Percentiles rank a stretch among this genome's conserved stretches.
Conservation (phyloP, 2,329 filamentous ascomycete species). For the Fusarium nodosum region DNA sequence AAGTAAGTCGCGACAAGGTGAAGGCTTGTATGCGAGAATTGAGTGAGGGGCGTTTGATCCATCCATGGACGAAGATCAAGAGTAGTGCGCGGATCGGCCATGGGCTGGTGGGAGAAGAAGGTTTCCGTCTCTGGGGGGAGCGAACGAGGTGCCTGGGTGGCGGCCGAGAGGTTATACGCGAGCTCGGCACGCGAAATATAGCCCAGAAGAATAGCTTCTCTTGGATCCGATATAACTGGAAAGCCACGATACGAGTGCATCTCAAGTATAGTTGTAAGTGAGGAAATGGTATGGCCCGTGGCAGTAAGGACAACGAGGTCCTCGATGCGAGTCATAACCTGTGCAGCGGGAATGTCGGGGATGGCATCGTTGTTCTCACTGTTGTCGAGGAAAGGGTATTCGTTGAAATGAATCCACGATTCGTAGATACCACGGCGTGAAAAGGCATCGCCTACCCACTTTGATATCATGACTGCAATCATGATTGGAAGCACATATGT, state of each 20-base stretch:
- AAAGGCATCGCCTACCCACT: slow-evolving; percentile 98
- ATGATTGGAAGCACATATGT: slow-evolving; percentile 98
- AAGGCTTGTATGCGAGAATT: slow-evolving; percentile 81
- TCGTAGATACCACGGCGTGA: slow-evolving; percentile 96
- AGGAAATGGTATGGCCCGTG: slow-evolving; percentile 86
- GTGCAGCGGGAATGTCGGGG: slow-evolving; percentile 86
- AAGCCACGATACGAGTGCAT: slow-evolving; percentile 89
- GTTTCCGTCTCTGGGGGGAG: slow-evolving; percentile 80
- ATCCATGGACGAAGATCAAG: slow-evolving; percentile 97
- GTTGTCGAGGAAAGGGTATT: slow-evolving; percentile 95
- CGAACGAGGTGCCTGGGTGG: slow-evolving; percentile 67
- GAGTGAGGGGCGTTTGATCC: slow-evolving; percentile 96
- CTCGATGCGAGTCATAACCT: slow-evolving; percentile 93
- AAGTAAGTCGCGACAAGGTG: slow-evolving; percentile 94
- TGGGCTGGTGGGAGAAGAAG: slow-evolving; percentile 86
- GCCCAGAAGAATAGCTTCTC: slow-evolving; percentile 84
- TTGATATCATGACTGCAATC: slow-evolving; percentile 97
- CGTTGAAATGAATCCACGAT: slow-evolving; percentile 95
- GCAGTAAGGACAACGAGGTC: slow-evolving; percentile 91
- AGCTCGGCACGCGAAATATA: slow-evolving; percentile 96
- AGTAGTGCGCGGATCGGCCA: slow-evolving; percentile 80
- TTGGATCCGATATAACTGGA: slow-evolving; percentile 84
- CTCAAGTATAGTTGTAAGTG: slow-evolving; percentile 77
- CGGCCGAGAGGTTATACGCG: slow-evolving; percentile 77
- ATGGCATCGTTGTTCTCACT: slow-evolving; percentile 79